Percentiles rank a stretch among this genome's conserved stretches.
Evolutionary conservation across 2,329 filamentous ascomycete species (phyloP).

Genomic region (Colletotrichum orchidophilum): DNA sequence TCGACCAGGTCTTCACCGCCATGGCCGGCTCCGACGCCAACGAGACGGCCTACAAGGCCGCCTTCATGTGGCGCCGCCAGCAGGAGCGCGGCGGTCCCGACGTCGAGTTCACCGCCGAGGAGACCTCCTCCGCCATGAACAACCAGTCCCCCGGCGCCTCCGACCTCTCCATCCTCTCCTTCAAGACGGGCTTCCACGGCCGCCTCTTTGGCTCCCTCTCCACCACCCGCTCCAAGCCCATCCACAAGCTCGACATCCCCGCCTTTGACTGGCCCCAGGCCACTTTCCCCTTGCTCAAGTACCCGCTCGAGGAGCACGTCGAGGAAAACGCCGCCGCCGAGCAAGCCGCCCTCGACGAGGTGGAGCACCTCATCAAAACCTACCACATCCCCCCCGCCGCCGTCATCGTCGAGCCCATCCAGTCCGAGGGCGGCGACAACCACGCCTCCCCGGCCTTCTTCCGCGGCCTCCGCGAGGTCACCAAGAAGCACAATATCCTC

Average conservation of each 20-base stretch:
- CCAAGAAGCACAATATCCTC: constrained; percentile 79
- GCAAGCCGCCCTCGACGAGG: constrained; percentile 81
- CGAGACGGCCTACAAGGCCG: constrained; percentile 93
- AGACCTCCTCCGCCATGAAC: constrained; percentile 79
- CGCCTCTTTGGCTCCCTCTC: constrained; percentile 88
- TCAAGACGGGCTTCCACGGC: constrained; percentile 90
- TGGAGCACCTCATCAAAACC: constrained; percentile 81
- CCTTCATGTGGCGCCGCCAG: constrained; percentile 91
- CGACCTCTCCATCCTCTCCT: constrained; percentile 83
- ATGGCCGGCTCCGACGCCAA: constrained; percentile 92
- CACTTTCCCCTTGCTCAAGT: constrained; percentile 85
- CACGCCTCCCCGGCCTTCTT: constrained; percentile 91
- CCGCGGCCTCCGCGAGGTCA: constrained; percentile 81
- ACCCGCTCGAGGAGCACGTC: constrained; percentile 82
- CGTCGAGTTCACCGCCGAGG: constrained; percentile 82
- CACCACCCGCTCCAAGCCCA: constrained; percentile 90
- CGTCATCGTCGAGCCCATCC: constrained; percentile 88
- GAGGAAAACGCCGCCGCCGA: constrained; percentile 86
- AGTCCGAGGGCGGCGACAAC: constrained; percentile 95
- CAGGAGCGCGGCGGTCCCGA: constrained; percentile 80
- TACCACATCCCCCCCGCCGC: constrained; percentile 84
- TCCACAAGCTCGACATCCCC: constrained; percentile 94
- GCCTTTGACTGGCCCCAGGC: constrained; percentile 96
- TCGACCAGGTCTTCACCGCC: constrained; percentile 90
- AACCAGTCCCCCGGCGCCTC: constrained; percentile 83